Conservation (phyloP, 768 basidiomycete species). For the Gloeophyllum trabeum region DNA sequence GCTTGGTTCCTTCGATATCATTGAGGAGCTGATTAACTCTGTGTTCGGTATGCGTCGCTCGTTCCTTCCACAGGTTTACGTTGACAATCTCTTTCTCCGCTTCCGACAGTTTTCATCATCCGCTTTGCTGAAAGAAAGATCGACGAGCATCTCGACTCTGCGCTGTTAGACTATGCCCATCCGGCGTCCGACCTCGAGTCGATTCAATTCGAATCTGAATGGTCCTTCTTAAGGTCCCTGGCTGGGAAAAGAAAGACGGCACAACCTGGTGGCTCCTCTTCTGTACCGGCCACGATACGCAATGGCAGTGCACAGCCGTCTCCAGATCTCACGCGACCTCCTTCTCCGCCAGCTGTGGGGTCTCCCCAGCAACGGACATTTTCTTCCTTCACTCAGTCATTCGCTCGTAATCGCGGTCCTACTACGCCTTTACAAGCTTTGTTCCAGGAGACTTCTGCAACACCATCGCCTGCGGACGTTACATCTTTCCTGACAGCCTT, state of each 20-base stretch:
- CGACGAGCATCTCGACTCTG: conserved; percentile 74
- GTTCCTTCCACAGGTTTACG: conserved; percentile 4
- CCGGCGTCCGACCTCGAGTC: conserved; percentile 69
- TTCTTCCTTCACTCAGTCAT: conserved; percentile 57
- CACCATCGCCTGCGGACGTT: conserved; percentile 41
- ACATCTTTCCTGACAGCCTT: conserved; percentile 78
- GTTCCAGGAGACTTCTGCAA: conserved; percentile 32
- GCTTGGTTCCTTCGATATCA: conserved; percentile 72
- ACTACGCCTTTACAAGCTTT: conserved; percentile 35
- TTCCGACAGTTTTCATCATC: conserved; percentile 97
- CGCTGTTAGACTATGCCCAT: conserved; percentile 75
- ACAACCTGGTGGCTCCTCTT: conserved; percentile 15
- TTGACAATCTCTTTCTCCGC: conserved; percentile 5
- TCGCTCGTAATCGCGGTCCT: conserved; percentile 38
- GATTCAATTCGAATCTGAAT: conserved; percentile 92
- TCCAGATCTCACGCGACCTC: conserved; percentile 32
- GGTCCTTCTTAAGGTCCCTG: conserved; percentile 81
- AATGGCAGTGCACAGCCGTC: conserved; percentile 34
- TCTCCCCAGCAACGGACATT: conserved; percentile 34
- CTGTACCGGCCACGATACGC: conserved; percentile 19
- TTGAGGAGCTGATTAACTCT: conserved; percentile 90
- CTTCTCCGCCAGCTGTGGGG: conserved; percentile 45
- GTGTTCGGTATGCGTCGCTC: conserved; percentile 60
- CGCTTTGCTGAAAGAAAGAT: conserved; percentile 84
- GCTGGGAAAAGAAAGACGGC: conserved; percentile 45